Evolutionary conservation across 176 grass and related monocot genomes (phyloP), one percentile per base, ranked within the genome.

Genomic region (Cenchrus americanus): DNA sequence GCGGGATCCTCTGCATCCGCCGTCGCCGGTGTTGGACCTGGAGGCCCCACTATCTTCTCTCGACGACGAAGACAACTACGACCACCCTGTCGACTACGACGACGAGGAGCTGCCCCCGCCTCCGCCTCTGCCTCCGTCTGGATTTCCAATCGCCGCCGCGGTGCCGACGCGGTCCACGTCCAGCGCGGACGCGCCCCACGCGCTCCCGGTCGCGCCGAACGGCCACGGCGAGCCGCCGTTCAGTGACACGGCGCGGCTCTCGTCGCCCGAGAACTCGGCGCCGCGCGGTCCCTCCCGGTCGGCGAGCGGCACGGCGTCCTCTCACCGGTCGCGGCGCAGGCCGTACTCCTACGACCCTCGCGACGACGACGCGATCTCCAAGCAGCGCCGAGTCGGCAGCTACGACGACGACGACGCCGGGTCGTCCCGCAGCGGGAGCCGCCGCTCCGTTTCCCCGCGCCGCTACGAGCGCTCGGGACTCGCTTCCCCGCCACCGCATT

Each of bases 1-100:
- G 41, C 3, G 19, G 3, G 62, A 14, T 34, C 12, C 9, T 17
- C 12, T 8, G 17, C 10, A 37, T 22, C 67, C 13, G 53, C 27
- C 68, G 30, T 53, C 76, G 7, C 30, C 66, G 67, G 57, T 63
- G 46, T 11, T 80, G 5, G 84, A 86, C 27, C 84, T 86, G 6
- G 76, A 86, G 2, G 66, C 44, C 10, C 46, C 76, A 11, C 7
- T 72, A 44, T 80, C 76, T 4, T 47, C 57, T 44, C 84, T 86
- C 21, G 84, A 79, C 21, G 76, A 52, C 2, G 83, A 79, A 14
- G 76, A 52, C 2, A 75, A 52, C 8, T 75, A 59, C 0, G 66
- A 71, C 22, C 24, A 60, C 34, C 34, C 34, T 5, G 55, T 49
- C 10, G 64, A 69, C 8, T 22, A 59, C 40, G 69, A 61, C 11